Percentiles rank a stretch among this genome's conserved stretches.
Evolutionary conservation across 352 stramenopile genomes (phyloP).

Genomic region (Pythium sp.): DNA sequence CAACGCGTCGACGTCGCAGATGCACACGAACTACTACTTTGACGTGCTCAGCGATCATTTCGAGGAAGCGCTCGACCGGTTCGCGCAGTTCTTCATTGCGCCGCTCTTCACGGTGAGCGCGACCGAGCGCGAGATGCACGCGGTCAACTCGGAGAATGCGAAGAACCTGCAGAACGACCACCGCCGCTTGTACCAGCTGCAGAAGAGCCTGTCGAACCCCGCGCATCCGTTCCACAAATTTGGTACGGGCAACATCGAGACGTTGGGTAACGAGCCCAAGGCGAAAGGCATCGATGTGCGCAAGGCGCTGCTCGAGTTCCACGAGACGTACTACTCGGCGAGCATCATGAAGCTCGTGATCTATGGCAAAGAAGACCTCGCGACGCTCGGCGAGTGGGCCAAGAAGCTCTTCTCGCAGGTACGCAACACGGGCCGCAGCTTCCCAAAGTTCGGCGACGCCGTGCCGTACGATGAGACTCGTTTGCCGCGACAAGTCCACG

Average conservation of each 20-base stretch:
- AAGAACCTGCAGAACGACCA: conserved; percentile 96
- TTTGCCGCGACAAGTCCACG: conserved; percentile 42
- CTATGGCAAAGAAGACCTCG: conserved; percentile 84
- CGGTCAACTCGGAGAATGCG: conserved; percentile 95
- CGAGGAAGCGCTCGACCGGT: conserved; percentile 91
- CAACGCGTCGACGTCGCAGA: conserved; percentile 96
- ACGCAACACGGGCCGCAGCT: conserved; percentile 55
- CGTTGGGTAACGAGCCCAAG: conserved; percentile 46
- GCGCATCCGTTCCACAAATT: conserved; percentile 88
- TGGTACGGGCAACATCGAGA: conserved; percentile 88
- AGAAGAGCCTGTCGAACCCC: conserved; percentile 68
- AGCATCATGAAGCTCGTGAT: conserved; percentile 52
- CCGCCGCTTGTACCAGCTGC: conserved; percentile 78
- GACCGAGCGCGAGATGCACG: conserved; percentile 94
- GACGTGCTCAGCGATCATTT: conserved; percentile 85
- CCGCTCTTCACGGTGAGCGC: conserved; percentile 90
- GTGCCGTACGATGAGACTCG: conserved; percentile 51
- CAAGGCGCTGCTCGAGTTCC: conserved; percentile 77
- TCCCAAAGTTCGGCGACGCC: conserved; percentile 47
- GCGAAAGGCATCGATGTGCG: conserved; percentile 56
- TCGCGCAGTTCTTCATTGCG: conserved; percentile 97
- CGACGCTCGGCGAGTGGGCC: conserved; percentile 77
- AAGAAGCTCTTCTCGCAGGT: conserved; percentile 79
- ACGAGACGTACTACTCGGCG: conserved; percentile 80
- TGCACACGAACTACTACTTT: conserved; percentile 98